Evolutionary conservation across 2,329 filamentous ascomycete species (phyloP).

Genomic region (Tolypocladium tropicale): DNA sequence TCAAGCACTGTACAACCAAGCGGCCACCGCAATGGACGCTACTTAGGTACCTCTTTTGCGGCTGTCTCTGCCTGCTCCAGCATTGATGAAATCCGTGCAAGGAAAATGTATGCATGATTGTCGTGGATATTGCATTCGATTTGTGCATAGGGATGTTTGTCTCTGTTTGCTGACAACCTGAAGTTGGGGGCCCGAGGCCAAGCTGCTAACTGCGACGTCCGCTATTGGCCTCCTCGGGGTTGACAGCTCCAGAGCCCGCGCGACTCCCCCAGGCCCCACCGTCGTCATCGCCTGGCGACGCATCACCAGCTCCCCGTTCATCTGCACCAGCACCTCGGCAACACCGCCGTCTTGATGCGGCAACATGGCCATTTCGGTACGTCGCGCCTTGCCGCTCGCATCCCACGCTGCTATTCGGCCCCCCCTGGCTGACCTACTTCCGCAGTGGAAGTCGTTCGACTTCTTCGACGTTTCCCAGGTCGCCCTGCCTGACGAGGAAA

Average conservation of each 20-base stretch:
- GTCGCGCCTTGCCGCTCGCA: neutral
- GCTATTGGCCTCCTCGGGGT: neutral
- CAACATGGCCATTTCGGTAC: constrained; percentile 15
- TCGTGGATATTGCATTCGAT: too few species aligned
- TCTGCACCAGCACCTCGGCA: neutral
- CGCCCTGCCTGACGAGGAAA: constrained; percentile 69
- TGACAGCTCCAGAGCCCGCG: neutral
- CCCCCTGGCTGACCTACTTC: neutral
- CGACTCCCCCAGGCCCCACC: neutral
- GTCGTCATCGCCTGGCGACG: neutral
- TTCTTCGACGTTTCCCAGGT: constrained; percentile 95
- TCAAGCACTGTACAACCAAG: too few species aligned
- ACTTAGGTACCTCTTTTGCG: too few species aligned
- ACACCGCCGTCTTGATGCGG: constrained; percentile 6
- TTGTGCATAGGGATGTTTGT: too few species aligned
- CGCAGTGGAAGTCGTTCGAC: constrained; percentile 96
- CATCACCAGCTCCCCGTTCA: neutral
- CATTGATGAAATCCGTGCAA: too few species aligned
- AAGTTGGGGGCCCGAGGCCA: too few species aligned
- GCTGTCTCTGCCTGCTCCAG: too few species aligned
- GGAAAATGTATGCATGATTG: too few species aligned
- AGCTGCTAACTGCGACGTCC: too few species aligned
- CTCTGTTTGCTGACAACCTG: too few species aligned
- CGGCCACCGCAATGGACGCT: too few species aligned
- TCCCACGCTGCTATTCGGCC: neutral